phyloP scores from a whole-genome alignment of 129 eudicot species.

The sunflower (Helianthus annuus) region DNA sequence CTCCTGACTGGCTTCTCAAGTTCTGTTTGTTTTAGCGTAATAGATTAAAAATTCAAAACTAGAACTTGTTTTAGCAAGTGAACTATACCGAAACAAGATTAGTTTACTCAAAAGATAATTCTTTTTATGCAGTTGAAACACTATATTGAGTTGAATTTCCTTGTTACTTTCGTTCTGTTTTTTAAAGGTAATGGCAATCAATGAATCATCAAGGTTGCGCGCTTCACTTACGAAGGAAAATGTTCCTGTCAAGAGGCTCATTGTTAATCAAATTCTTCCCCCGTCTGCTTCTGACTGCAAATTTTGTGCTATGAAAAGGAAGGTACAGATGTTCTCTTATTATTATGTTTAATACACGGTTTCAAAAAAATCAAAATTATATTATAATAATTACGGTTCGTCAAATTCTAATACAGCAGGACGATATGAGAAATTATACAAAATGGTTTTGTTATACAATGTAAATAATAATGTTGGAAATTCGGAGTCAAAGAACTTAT shows the following conservation, averaged over 20 bases:
- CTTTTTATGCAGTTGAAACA: not conserved
- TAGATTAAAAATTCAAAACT: not conserved
- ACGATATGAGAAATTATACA: not conserved
- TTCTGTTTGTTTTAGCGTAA: not conserved
- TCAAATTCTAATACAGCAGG: not conserved
- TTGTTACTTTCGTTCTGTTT: not conserved
- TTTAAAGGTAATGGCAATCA: conserved; percentile 52
- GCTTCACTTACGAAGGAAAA: conserved; percentile 84
- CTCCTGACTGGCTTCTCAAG: not conserved
- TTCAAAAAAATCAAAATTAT: no score
- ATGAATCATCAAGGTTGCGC: conserved; percentile 84
- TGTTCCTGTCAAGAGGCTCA: conserved; percentile 93
- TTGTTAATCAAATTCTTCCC: conserved; percentile 91
- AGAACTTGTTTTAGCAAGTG: not conserved
- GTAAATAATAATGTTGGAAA: not conserved
- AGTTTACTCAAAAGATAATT: not conserved
- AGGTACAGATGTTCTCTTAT: conserved; percentile 45
- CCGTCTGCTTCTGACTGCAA: conserved; percentile 97
- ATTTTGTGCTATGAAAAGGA: conserved; percentile 93
- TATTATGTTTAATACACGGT: not conserved
- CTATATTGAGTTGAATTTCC: not conserved
- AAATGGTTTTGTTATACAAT: not conserved
- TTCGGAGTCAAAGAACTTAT: not conserved
- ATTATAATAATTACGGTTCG: not conserved
- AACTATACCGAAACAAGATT: not conserved